A percentile compares a stretch with the other conserved stretches of the same genome.
Conservation (phyloP, 2,329 filamentous ascomycete species). For the Colletotrichum graminicola region DNA sequence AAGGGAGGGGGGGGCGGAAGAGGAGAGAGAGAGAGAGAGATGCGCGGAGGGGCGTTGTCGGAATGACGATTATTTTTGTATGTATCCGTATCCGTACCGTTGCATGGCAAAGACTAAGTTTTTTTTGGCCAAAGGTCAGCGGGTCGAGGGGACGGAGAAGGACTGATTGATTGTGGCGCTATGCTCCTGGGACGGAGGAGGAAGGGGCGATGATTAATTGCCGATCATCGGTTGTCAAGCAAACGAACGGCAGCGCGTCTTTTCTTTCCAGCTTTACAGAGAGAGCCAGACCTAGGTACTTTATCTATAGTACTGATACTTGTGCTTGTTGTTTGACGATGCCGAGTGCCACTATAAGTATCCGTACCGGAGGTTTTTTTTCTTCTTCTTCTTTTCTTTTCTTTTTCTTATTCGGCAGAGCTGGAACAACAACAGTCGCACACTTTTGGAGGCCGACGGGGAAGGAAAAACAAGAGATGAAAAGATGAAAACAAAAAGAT, state of each 20-base stretch:
- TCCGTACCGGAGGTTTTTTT: neutral
- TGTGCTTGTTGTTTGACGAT: neutral
- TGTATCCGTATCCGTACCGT: neutral
- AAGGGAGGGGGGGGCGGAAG: neutral
- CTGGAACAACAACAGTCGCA: neutral
- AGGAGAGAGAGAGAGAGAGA: too few species aligned
- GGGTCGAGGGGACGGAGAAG: slow-evolving; percentile 2
- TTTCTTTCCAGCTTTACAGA: neutral
- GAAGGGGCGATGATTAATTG: neutral
- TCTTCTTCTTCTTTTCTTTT: neutral
- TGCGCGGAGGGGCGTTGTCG: slow-evolving; percentile 23
- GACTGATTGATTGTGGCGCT: slow-evolving; percentile 31
- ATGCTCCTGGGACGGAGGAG: neutral
- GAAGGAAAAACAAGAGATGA: neutral
- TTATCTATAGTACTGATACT: neutral
- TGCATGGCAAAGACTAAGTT: slow-evolving; percentile 19
- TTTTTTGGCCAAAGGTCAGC: slow-evolving; percentile 16
- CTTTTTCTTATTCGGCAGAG: neutral
- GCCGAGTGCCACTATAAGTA: too few species aligned
- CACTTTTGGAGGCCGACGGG: neutral
- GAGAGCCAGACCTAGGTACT: too few species aligned
- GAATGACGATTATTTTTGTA: slow-evolving; percentile 32
- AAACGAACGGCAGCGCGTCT: neutral
- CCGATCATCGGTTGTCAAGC: neutral
- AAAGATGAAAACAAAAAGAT: neutral